Conservation (phyloP, 805 yeast genomes). For the Yarrowia sp. region DNA sequence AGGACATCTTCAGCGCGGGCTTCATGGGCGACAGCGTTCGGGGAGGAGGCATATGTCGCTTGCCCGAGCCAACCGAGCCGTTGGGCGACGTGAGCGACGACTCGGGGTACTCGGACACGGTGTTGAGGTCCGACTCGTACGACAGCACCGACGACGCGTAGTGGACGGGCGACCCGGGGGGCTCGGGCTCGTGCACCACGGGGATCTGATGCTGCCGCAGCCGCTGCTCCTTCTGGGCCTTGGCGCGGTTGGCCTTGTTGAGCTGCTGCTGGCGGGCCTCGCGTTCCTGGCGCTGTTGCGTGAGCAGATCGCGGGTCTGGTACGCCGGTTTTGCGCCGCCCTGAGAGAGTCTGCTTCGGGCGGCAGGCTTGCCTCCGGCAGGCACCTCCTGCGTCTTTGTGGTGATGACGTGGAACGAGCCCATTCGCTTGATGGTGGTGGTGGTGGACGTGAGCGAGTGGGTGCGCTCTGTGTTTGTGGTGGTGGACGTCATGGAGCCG, state of each 20-base stretch:
- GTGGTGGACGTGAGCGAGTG: conserved; percentile 50
- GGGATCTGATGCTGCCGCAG: not conserved
- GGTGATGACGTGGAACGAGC: conserved; percentile 50
- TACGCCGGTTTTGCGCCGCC: conserved; percentile 21
- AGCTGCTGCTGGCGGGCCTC: conserved; percentile 26
- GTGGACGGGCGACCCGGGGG: not conserved
- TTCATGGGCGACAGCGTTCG: conserved; percentile 48
- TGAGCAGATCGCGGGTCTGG: conserved; percentile 30
- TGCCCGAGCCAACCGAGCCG: conserved; percentile 35
- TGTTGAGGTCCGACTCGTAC: conserved; percentile 45
- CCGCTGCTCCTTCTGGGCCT: conserved; percentile 22
- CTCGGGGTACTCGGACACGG: conserved; percentile 44
- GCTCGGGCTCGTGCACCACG: conserved; percentile 12
- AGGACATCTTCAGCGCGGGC: conserved; percentile 47
- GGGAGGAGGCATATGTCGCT: conserved; percentile 44
- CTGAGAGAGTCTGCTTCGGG: not conserved
- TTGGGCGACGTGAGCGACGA: conserved; percentile 26
- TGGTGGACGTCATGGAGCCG: conserved; percentile 47
- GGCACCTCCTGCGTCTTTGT: conserved; percentile 47
- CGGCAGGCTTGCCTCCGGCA: not conserved
- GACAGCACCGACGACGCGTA: conserved; percentile 44
- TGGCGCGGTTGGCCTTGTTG: conserved; percentile 19
- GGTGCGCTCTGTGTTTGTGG: conserved; percentile 49
- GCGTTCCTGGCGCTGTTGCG: conserved; percentile 25
- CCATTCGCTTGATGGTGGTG: conserved; percentile 50